Evolutionary conservation across 805 yeast species (phyloP).

Genomic region (Cyberlindnera subsufficiens): DNA sequence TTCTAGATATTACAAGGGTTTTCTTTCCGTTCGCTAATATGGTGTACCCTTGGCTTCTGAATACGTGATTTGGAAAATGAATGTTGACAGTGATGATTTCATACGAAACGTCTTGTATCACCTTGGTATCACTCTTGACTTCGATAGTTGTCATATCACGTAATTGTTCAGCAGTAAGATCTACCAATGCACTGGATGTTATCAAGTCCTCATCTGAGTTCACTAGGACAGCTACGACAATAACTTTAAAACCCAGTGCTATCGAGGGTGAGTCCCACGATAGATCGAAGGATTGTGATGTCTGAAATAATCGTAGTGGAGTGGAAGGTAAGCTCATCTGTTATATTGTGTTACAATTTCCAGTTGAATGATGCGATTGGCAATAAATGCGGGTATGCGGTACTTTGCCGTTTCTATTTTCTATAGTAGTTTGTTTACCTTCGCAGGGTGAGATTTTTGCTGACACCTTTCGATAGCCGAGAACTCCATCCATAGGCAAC

Average conservation of each 20-base stretch:
- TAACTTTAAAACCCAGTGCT: slow-evolving; percentile 12
- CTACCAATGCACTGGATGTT: slow-evolving; percentile 12
- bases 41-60: slow-evolving; percentile 14
- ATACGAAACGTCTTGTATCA: slow-evolving; percentile 3
- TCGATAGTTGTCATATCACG: slow-evolving; percentile 11
- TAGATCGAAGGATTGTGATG: too few species aligned
- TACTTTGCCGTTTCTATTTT: neutral
- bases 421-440: neutral
- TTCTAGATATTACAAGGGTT: slow-evolving; percentile 10
- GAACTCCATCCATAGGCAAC: too few species aligned
- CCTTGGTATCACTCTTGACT: slow-evolving; percentile 2
- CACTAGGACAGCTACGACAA: slow-evolving; percentile 18
- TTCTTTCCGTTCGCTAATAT: neutral
- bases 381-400: neutral
- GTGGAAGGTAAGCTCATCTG: too few species aligned
- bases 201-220: slow-evolving; percentile 21
- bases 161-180: slow-evolving; percentile 13
- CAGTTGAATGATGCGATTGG: too few species aligned
- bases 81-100: slow-evolving; percentile 5
- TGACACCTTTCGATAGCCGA: too few species aligned
- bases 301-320: too few species aligned
- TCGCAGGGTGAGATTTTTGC: too few species aligned
- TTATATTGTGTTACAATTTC: too few species aligned
- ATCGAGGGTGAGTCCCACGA: slow-evolving; percentile 7
- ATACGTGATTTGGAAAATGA: slow-evolving; percentile 18